A percentile compares a stretch with the other conserved stretches of the same genome.
Evolutionary conservation across 257 asterid genomes (phyloP).

Genomic region (Gardenia jasminoides): DNA sequence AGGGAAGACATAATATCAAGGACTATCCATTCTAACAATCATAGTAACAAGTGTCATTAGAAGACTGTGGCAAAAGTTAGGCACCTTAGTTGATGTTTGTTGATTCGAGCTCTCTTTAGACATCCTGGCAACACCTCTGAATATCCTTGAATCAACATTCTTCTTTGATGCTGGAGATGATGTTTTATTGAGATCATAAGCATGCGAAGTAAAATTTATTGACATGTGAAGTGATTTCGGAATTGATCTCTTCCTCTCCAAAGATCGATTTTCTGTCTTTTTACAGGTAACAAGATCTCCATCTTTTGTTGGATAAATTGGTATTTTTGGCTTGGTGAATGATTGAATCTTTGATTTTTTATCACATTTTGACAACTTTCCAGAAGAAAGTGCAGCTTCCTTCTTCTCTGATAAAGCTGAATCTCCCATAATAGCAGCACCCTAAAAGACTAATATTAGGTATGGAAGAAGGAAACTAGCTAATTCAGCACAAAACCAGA

Average conservation of each 20-base stretch:
- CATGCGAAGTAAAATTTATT: constrained; percentile 36
- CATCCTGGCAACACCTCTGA: constrained; percentile 44
- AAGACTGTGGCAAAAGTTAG: constrained; percentile 8
- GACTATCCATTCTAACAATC: neutral
- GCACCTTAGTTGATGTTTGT: constrained; percentile 49
- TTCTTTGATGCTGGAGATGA: constrained; percentile 43
- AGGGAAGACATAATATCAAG: neutral
- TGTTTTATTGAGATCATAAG: constrained; percentile 30
- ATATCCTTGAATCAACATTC: constrained; percentile 34
- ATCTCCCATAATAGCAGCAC: constrained; percentile 25
- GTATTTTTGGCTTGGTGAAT: constrained; percentile 28
- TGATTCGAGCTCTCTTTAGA: constrained; percentile 39
- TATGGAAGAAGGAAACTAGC: constrained; percentile 11
- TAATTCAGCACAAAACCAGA: neutral
- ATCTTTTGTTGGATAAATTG: constrained; percentile 29
- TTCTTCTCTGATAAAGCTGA: constrained; percentile 25
- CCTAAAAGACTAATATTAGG: constrained; percentile 35
- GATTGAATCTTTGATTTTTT: constrained; percentile 31
- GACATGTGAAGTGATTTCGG: constrained; percentile 63
- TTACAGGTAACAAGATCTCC: constrained; percentile 27
- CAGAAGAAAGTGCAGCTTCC: constrained; percentile 26
- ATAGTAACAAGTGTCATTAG: constrained; percentile 11
- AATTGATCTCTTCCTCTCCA: constrained; percentile 41
- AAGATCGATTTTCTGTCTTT: constrained; percentile 26
- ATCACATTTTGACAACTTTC: constrained; percentile 22